Evolutionary conservation across 1,284 basidiomycete genomes (phyloP).

Genomic region (Apiotrichum veenhuisii): DNA sequence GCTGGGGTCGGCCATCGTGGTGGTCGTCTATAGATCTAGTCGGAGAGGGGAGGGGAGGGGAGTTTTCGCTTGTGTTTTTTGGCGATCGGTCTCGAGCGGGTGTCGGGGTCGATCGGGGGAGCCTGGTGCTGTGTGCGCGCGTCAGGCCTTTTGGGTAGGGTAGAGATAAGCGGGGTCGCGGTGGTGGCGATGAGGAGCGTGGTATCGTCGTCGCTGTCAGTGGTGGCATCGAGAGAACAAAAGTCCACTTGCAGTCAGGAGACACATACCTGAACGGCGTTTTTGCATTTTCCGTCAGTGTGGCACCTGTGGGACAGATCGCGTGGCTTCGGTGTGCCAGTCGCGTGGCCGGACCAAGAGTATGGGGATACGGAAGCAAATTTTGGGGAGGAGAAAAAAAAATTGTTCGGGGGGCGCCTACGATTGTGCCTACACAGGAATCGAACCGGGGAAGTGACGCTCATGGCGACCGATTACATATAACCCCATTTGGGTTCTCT

Average conservation of each 20-base stretch:
- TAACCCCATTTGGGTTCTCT: too few relatives aligned
- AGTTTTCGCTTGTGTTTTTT: not conserved
- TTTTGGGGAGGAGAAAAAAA: too few relatives aligned
- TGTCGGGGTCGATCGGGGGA: not conserved
- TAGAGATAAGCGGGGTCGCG: not conserved
- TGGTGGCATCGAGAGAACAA: not conserved
- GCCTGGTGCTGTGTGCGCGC: not conserved
- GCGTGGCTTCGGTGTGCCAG: too few relatives aligned
- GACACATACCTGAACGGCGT: not conserved
- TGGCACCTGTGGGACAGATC: not conserved
- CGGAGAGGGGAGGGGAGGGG: not conserved
- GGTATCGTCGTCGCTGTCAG: not conserved
- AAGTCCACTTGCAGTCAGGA: not conserved
- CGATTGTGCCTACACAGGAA: too few relatives aligned
- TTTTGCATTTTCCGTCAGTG: not conserved
- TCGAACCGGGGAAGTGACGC: too few relatives aligned
- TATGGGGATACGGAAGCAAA: too few relatives aligned
- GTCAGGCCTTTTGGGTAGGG: not conserved
- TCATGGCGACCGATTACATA: too few relatives aligned
- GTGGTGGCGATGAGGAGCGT: not conserved
- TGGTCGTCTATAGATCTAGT: not conserved
- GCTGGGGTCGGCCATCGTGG: conserved; percentile 46
- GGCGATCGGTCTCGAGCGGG: too few relatives aligned
- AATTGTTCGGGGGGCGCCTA: too few relatives aligned
- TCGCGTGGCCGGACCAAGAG: too few relatives aligned